Conservation (phyloP, 139 green algal genomes). For the Chlamydomonas sp. region DNA sequence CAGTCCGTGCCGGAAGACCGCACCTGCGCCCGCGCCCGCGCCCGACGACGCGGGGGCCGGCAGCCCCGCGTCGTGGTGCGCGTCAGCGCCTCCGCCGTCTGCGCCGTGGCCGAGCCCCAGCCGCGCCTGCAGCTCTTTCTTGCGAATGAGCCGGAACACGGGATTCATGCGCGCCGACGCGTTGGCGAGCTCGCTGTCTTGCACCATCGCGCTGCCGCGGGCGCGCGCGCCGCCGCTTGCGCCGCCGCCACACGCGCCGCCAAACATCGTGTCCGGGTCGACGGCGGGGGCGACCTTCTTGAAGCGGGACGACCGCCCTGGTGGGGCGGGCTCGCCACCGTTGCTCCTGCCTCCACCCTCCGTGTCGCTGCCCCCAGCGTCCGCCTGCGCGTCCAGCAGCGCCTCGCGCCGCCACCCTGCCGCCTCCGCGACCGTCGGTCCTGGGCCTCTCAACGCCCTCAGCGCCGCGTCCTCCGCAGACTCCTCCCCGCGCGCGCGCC, state of each 20-base stretch:
- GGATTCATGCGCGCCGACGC: constrained; percentile 12
- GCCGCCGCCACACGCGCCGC: too few relatives aligned
- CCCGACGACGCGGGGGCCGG: not conserved
- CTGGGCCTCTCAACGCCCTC: not conserved
- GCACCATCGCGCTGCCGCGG: constrained; percentile 10
- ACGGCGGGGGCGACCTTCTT: too few relatives aligned
- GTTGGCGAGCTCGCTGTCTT: constrained; percentile 1
- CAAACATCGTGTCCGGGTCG: too few relatives aligned
- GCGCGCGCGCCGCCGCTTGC: not conserved
- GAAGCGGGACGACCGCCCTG: not conserved
- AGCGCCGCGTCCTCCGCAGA: too few relatives aligned
- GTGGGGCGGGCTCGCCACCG: not conserved
- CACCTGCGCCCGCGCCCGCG: not conserved
- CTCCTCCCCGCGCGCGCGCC: too few relatives aligned
- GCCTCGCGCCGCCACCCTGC: not conserved
- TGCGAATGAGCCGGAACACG: constrained; percentile 17
- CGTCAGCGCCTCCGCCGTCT: too few relatives aligned
- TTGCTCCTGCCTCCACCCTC: not conserved
- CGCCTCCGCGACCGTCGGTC: not conserved
- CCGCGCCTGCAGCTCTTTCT: constrained; percentile 13
- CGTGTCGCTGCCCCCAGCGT: not conserved
- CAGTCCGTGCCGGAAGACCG: not conserved
- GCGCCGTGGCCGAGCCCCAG: not conserved
- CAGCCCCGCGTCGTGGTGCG: too few relatives aligned
- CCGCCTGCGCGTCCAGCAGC: not conserved